Percentiles rank a stretch among this genome's conserved stretches.
These are phyloP conservation scores for Fagopyrum homotropicum DNA, from an alignment of 148 eudicot species.

Conservation along the genomic window DNA sequence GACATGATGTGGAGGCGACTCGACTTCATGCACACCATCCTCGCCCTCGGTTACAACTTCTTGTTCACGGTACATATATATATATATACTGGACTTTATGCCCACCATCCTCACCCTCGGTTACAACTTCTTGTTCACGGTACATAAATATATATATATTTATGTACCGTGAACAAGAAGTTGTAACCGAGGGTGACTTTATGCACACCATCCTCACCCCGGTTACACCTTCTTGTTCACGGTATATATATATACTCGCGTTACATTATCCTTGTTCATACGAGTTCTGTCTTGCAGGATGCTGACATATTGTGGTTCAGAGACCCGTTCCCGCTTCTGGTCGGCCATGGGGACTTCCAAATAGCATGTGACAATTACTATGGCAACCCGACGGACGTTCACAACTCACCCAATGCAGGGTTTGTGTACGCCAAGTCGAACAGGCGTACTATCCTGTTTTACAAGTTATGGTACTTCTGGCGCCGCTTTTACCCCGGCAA, in stretches of 20 bases:
- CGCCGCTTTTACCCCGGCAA: conserved; percentile 22
- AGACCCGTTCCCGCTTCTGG: conserved; percentile 42
- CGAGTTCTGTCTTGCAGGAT: conserved; percentile 25
- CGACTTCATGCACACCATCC: conserved; percentile 1
- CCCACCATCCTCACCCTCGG: conserved; percentile 2
- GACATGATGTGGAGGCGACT: conserved; percentile 7
- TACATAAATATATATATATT: neutral
- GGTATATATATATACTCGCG: no score
- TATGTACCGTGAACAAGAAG: no score
- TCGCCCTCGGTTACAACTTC: conserved; percentile 10
- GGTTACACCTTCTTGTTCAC: no score
- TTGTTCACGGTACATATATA: conserved; percentile 1
- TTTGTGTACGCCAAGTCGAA: conserved; percentile 42
- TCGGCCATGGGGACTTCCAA: conserved; percentile 41
- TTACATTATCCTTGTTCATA: neutral
- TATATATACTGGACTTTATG: neutral
- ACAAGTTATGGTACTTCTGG: conserved; percentile 36
- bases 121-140: conserved; percentile 14
- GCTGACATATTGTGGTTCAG: conserved; percentile 59
- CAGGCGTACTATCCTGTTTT: conserved; percentile 30
- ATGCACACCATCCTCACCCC: no score
- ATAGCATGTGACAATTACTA: conserved; percentile 43
- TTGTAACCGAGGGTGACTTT: no score
- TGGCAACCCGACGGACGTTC: conserved; percentile 13
- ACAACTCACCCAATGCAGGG: conserved; percentile 41